A percentile compares a stretch with the other conserved stretches of the same genome.
phyloP scores from a whole-genome alignment of 257 asterid species.

The Mitragyna speciosa region DNA sequence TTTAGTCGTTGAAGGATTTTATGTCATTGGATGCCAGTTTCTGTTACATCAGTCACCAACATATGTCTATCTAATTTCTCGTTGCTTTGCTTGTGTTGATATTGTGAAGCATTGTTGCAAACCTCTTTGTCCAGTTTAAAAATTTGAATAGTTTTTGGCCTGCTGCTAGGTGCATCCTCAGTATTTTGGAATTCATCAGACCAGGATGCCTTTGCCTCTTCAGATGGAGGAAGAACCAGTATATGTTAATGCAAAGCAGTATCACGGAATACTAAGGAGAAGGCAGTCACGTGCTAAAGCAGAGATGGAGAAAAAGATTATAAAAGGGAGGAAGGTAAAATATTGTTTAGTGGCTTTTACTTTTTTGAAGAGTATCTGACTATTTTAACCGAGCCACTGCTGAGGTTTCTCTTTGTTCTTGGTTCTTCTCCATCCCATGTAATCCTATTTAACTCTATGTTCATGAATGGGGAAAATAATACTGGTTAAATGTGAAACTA shows the following conservation, averaged over 20 bases:
- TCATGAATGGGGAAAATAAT: background rate
- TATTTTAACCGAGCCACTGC: background rate
- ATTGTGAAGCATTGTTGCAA: background rate
- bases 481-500: background rate
- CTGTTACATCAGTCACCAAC: background rate
- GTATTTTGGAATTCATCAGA: constrained; percentile 55
- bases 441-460: too few species aligned
- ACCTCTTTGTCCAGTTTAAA: background rate
- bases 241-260: constrained; percentile 79
- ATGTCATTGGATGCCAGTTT: too few species aligned
- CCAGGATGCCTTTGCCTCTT: constrained; percentile 77
- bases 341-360: background rate
- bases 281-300: constrained; percentile 81
- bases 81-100: constrained; percentile 3
- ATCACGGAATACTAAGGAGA: constrained; percentile 76
- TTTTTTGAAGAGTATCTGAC: background rate
- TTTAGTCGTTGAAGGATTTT: too few species aligned
- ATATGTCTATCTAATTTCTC: background rate
- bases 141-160: background rate
- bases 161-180: constrained; percentile 59
- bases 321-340: constrained; percentile 65
- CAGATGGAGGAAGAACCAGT: constrained; percentile 88
- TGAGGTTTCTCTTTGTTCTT: background rate
- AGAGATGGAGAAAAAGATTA: constrained; percentile 63
- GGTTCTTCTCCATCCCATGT: background rate